Evolutionary conservation across 345 rosid genomes (phyloP).

Genomic region (Erodium maritimum): DNA sequence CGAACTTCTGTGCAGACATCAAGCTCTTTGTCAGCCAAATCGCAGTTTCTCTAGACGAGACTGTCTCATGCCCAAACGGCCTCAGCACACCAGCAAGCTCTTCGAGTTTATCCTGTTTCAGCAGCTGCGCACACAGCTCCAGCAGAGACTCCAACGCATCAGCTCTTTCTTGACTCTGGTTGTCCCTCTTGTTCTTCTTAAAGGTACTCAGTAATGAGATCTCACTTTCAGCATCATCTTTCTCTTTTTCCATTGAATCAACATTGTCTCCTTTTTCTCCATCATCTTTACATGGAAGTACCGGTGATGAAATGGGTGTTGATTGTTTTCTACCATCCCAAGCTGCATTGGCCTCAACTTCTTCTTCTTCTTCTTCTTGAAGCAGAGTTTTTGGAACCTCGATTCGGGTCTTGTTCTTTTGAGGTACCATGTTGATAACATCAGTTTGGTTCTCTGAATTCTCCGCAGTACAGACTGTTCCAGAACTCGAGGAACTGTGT

Average conservation of each 20-base stretch:
- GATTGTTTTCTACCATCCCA: constrained; percentile 13
- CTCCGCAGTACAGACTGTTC: constrained; percentile 31
- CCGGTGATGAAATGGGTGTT: too few relatives aligned
- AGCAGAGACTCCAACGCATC: constrained; percentile 84
- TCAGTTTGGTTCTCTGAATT: background rate
- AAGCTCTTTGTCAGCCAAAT: constrained; percentile 93
- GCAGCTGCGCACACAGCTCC: constrained; percentile 81
- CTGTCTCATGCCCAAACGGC: constrained; percentile 86
- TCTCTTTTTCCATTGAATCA: constrained; percentile 17
- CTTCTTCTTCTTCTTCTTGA: constrained; percentile 18
- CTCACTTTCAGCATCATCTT: constrained; percentile 35
- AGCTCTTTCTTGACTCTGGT: constrained; percentile 67
- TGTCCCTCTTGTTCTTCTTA: constrained; percentile 35
- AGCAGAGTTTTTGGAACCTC: constrained; percentile 14
- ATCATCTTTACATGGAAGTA: too few relatives aligned
- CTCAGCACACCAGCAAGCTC: constrained; percentile 82
- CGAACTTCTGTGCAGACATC: constrained; percentile 61
- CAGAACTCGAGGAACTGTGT: constrained; percentile 43
- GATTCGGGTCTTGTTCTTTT: too few relatives aligned
- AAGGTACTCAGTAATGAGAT: constrained; percentile 44
- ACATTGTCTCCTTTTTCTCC: too few relatives aligned
- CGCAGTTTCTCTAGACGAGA: constrained; percentile 97
- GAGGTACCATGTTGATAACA: too few relatives aligned
- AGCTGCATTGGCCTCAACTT: constrained; percentile 12
- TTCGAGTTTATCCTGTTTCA: constrained; percentile 72